Evolutionary conservation across 345 rosid species (phyloP), one percentile per base, ranked within the genome.

Genomic region (Jatropha curcas): DNA sequence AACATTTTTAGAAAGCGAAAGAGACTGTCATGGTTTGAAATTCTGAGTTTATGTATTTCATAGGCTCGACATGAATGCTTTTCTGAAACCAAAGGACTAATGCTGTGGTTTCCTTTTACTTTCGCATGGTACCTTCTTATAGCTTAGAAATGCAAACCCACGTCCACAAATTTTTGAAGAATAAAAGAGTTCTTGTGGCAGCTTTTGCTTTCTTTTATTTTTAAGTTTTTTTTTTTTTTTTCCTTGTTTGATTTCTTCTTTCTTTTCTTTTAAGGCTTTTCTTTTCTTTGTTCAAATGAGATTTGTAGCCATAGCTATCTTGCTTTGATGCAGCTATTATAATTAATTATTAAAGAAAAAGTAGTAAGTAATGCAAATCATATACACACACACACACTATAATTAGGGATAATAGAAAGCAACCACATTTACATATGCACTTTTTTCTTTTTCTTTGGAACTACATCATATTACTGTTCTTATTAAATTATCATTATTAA

Each of bases 171-270:
- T 39, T 66, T 72, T 62, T 72, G 43, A 71, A 71, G 66, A 73
- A 69, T 68, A 72, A 70, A 61, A 30, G 76, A 60, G 45, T 72
- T 62, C 16, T 31, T 51, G 59, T 37, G 80, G 68, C 85, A 78
- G 80, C 85, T 78, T 82, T 82, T 75, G 73, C 78, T 75, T 78
- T 72, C n/a, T 33, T 50, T 39, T 20, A 35, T 71, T 50, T 31
- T 41, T 22, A n/a, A n/a, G n/a, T n/a, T n/a, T n/a, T 72, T 20
- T 33, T 50, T 39, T 20, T 45, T 71, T 50, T 31, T 41, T 22
- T 53, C 27, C n/a, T 72, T 69, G 16, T 7, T 37, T 43, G 59
- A 45, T 28, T 71, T 66, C 34, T 67, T 7, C 4, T 9, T 55
- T 67, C 57, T 41, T 16, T 72, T 24, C 46, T 70, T 55, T 48